These are phyloP conservation scores for Harringtonia lauricola DNA, from an alignment of 2,329 filamentous ascomycete genomes.

Conservation along the genomic window DNA sequence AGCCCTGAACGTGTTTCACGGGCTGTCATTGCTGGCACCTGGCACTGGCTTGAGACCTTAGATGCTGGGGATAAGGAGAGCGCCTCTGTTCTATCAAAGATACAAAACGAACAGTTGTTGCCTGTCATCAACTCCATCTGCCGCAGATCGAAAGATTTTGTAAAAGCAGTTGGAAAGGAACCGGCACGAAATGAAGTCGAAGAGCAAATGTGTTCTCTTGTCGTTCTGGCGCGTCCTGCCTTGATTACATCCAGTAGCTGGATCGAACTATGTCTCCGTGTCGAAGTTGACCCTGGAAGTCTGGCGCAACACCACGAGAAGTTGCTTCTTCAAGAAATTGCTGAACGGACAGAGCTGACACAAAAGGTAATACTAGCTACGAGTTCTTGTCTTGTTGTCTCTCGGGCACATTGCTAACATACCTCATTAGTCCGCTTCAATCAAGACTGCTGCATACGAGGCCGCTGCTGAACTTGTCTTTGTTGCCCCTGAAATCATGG, in stretches of 20 bases:
- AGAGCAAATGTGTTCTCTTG: constrained; percentile 61
- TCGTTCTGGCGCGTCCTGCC: constrained; percentile 68
- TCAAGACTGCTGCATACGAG: constrained; percentile 65
- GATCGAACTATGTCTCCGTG: constrained; percentile 79
- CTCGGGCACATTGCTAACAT: too few relatives aligned
- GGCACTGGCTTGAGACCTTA: constrained; percentile 64
- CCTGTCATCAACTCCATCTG: constrained; percentile 52
- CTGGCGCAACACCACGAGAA: constrained; percentile 56
- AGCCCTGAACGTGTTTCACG: constrained; percentile 46
- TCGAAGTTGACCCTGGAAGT: constrained; percentile 71
- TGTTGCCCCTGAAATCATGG: constrained; percentile 75
- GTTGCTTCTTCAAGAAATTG: constrained; percentile 57
- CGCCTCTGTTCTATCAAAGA: constrained; percentile 53
- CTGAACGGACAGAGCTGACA: constrained; percentile 32
- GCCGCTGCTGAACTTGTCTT: constrained; percentile 89
- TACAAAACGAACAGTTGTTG: constrained; percentile 53
- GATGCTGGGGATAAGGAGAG: constrained; percentile 69
- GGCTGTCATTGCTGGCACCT: constrained; percentile 62
- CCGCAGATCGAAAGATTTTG: constrained; percentile 38
- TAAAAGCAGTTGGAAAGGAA: constrained; percentile 25
- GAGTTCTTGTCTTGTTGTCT: too few relatives aligned
- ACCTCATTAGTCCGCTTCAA: constrained; percentile 25
- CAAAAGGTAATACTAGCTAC: too few relatives aligned
- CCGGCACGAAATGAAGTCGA: constrained; percentile 43
- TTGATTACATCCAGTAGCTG: constrained; percentile 70